phyloP scores from a whole-genome alignment of 345 rosid genomes.

The Gossypium longicalyx region DNA sequence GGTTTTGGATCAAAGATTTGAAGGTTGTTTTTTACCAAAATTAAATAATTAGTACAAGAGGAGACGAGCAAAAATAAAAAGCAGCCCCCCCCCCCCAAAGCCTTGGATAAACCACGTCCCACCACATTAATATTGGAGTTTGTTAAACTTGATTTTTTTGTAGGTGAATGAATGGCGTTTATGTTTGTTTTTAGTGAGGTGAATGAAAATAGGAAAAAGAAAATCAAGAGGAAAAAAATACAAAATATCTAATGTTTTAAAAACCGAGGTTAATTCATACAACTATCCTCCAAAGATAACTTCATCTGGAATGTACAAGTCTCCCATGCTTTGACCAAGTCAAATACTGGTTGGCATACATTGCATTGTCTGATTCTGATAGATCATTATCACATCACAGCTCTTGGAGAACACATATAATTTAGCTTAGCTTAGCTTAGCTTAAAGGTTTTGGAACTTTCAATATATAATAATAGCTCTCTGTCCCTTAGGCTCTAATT shows the following conservation, averaged over 20 bases:
- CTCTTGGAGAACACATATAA: slow-evolving; percentile 12
- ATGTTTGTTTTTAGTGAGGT: slow-evolving; percentile 4
- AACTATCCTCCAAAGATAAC: background rate
- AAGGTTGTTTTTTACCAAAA: background rate
- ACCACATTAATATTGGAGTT: too few species aligned
- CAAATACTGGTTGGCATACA: slow-evolving; percentile 4
- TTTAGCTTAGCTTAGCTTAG: slow-evolving; percentile 1
- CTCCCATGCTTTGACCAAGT: slow-evolving; percentile 27
- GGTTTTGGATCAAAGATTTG: background rate
- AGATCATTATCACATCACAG: background rate
- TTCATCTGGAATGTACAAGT: background rate
- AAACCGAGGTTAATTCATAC: too few species aligned
- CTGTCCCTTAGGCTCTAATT: background rate
- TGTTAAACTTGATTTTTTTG: background rate
- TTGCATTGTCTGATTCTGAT: background rate
- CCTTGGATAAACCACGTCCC: too few species aligned
- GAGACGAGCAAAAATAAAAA: background rate
- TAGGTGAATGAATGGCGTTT: background rate
- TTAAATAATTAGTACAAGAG: background rate
- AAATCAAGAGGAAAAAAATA: too few species aligned
- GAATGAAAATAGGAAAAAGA: background rate
- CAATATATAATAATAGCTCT: slow-evolving; percentile 6
- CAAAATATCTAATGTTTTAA: too few species aligned
- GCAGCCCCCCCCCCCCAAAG: too few species aligned
- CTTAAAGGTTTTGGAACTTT: slow-evolving; percentile 10